Evolutionary conservation across 352 stramenopile genomes (phyloP).

Genomic region (Globisporangium echinulatum): DNA sequence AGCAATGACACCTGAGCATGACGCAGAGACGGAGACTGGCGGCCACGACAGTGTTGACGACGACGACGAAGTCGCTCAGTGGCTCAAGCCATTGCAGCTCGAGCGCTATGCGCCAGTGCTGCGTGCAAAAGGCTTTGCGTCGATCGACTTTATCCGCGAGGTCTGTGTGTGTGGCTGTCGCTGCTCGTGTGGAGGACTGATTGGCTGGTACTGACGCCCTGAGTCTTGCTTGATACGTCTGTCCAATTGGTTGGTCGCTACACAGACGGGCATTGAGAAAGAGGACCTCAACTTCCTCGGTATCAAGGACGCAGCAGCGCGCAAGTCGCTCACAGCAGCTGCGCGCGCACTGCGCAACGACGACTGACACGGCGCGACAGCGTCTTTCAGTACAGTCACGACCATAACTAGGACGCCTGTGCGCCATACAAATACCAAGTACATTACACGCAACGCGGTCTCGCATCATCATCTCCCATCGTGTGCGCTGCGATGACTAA

Average conservation of each 20-base stretch:
- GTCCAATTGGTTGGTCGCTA: neutral
- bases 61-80: slow-evolving; percentile 66
- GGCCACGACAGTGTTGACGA: neutral
- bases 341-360: slow-evolving; percentile 46
- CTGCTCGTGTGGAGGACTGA: neutral
- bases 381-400: neutral
- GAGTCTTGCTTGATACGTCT: too few relatives aligned
- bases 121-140: slow-evolving; percentile 70
- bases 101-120: slow-evolving; percentile 59
- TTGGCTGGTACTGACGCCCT: too few relatives aligned
- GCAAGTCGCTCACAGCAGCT: slow-evolving; percentile 55
- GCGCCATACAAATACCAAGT: slow-evolving; percentile 5
- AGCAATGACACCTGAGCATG: neutral
- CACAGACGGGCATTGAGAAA: slow-evolving; percentile 77
- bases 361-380: slow-evolving; percentile 14
- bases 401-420: neutral
- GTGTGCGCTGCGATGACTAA: neutral
- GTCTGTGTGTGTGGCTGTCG: slow-evolving; percentile 18
- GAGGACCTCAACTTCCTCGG: slow-evolving; percentile 84
- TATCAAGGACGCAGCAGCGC: slow-evolving; percentile 57
- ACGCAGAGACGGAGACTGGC: slow-evolving; percentile 16
- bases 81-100: slow-evolving; percentile 56
- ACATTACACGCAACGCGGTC: neutral
- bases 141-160: slow-evolving; percentile 83
- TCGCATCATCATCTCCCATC: neutral